Evolutionary conservation across 2,329 filamentous ascomycete genomes (phyloP).

Genomic region (Epicoccum sorghinum): DNA sequence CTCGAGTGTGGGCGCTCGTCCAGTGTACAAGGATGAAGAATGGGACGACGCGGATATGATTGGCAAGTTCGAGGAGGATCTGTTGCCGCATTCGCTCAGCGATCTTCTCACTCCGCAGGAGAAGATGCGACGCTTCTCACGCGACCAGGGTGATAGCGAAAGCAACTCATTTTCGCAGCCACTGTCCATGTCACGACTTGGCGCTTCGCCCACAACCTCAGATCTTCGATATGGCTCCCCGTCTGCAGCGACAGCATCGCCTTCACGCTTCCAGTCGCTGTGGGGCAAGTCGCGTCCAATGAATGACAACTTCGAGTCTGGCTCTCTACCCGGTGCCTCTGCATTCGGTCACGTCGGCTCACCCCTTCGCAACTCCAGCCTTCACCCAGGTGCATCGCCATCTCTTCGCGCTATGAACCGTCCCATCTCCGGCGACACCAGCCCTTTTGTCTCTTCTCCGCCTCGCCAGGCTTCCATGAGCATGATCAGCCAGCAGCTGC

Average conservation of each 20-base stretch:
- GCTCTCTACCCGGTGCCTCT: constrained; percentile 47
- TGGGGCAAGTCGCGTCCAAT: constrained; percentile 56
- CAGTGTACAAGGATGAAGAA: constrained; percentile 57
- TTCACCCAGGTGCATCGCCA: constrained; percentile 58
- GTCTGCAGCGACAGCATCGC: constrained; percentile 59
- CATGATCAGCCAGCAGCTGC: constrained; percentile 65
- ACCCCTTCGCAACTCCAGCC: constrained; percentile 66
- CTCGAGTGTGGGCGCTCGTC: constrained; percentile 61
- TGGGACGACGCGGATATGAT: constrained; percentile 55
- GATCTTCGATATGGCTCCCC: constrained; percentile 58
- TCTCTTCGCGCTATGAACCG: constrained; percentile 58
- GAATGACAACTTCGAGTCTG: constrained; percentile 52
- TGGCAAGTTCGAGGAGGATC: constrained; percentile 88
- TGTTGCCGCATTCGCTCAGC: constrained; percentile 74
- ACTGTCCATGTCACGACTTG: constrained; percentile 58
- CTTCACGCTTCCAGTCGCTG: constrained; percentile 67
- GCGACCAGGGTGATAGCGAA: constrained; percentile 63
- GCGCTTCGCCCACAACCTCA: constrained; percentile 52
- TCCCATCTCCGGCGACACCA: constrained; percentile 55
- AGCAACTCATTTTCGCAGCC: constrained; percentile 51
- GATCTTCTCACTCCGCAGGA: constrained; percentile 69
- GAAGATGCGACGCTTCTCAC: constrained; percentile 64
- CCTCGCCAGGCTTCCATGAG: constrained; percentile 64
- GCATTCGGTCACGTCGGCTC: constrained; percentile 68
- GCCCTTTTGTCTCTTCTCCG: constrained; percentile 61